Percentiles rank a stretch among this genome's conserved stretches.
Conservation (phyloP, 2,329 filamentous ascomycete species). For the Microcera coccophila region DNA sequence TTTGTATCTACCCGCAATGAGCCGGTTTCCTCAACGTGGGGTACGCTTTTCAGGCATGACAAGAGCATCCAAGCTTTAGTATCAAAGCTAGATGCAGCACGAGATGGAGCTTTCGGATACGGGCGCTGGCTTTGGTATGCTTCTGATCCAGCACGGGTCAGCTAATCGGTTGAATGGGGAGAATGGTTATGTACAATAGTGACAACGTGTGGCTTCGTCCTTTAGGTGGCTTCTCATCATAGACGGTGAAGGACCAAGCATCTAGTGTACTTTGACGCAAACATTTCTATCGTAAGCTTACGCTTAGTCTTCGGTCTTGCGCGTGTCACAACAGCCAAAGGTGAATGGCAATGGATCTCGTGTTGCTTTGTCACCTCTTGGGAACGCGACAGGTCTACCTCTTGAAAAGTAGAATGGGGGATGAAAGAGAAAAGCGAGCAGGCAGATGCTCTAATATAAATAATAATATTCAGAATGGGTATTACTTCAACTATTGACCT, state of each 20-base stretch:
- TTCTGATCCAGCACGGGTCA: constrained; percentile 19
- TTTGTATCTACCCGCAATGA: constrained; percentile 29
- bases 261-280: constrained; percentile 41
- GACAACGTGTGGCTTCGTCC: constrained; percentile 41
- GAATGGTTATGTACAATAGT: constrained; percentile 48
- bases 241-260: constrained; percentile 43
- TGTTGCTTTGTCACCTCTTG: too few species aligned
- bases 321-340: neutral
- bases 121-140: constrained; percentile 21
- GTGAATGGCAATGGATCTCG: too few species aligned
- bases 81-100: constrained; percentile 11
- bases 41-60: constrained; percentile 22
- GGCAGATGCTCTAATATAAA: too few species aligned
- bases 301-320: neutral
- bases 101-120: constrained; percentile 19
- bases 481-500: neutral
- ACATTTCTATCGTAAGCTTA: constrained; percentile 22
- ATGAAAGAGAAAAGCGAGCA: too few species aligned
- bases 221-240: constrained; percentile 43
- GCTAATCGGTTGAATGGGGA: constrained; percentile 22
- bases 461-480: neutral
- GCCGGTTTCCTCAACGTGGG: constrained; percentile 20
- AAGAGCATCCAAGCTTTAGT: constrained; percentile 24
- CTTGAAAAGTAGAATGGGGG: too few species aligned
- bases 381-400: too few species aligned